These are phyloP conservation scores for Starmerella sp. DNA, from an alignment of 805 yeast genomes.

Conservation along the genomic window DNA sequence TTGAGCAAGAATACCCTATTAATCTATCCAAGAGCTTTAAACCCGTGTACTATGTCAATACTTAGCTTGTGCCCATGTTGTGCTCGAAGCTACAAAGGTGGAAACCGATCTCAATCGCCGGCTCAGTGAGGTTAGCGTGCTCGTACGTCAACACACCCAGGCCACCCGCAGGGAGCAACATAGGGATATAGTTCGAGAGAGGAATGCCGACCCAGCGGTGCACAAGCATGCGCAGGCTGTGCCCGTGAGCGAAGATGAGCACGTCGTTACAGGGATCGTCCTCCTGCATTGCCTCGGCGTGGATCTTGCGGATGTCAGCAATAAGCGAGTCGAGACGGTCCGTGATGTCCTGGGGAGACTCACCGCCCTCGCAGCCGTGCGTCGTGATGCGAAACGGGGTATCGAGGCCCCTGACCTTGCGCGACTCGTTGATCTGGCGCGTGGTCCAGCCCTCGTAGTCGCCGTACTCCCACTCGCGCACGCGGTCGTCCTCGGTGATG, in stretches of 20 bases:
- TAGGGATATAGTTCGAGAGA: slow-evolving; percentile 58
- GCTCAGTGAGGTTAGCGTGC: slow-evolving; percentile 74
- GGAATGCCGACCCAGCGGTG: slow-evolving; percentile 69
- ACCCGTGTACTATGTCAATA: too few relatives aligned
- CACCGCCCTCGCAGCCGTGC: slow-evolving; percentile 92
- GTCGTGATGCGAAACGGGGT: slow-evolving; percentile 60
- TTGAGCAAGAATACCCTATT: background rate
- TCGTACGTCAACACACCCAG: slow-evolving; percentile 86
- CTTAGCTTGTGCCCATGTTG: slow-evolving; percentile 1
- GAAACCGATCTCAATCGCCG: slow-evolving; percentile 63
- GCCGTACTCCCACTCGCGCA: slow-evolving; percentile 95
- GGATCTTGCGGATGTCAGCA: slow-evolving; percentile 45
- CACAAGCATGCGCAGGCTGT: slow-evolving; percentile 77
- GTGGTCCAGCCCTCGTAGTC: slow-evolving; percentile 82
- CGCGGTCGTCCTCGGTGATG: slow-evolving; percentile 38
- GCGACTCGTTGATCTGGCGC: slow-evolving; percentile 40
- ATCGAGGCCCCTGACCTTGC: slow-evolving; percentile 23
- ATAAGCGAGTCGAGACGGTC: slow-evolving; percentile 63
- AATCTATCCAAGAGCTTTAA: background rate
- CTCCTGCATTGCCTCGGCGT: slow-evolving; percentile 25
- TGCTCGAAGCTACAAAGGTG: slow-evolving; percentile 20
- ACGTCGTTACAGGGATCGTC: slow-evolving; percentile 52
- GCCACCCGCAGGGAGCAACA: slow-evolving; percentile 89
- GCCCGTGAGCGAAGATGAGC: slow-evolving; percentile 85
- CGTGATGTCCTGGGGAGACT: slow-evolving; percentile 52